Evolutionary conservation across 2,329 filamentous ascomycete genomes (phyloP), one percentile per base, ranked within the genome.

Genomic region (Sporothrix brasiliensis): DNA sequence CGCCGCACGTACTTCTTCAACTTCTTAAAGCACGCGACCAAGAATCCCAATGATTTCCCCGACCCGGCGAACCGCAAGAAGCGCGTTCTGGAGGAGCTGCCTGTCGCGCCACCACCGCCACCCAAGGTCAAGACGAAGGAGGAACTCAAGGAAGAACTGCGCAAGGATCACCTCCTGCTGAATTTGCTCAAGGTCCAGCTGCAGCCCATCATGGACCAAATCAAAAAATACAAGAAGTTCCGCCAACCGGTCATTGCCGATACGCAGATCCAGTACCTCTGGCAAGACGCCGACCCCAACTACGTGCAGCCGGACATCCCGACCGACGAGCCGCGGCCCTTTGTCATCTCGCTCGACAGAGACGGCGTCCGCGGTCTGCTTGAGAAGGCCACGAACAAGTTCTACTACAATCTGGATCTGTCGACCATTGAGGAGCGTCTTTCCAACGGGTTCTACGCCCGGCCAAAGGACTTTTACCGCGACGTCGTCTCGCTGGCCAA

Each of bases 171-270:
- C 65, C 89, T 94, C 73, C 88, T 90, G 13, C 85, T 98, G 69
- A 97, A 98, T 78, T 83, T 91, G 71, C 83, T 99, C 74, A 99
- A 98, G 82, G 89, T 97, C 52, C 85, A 91, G 68, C 88, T 99
- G 69, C 94, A 97, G 79, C 93, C 92, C 1, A 92, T 98, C 75
- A 97, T 99, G 93, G 94, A 99, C 75, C 93, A 97, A 80, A 92
- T 99, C 77, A 95, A 97, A 79, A 93, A 91, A 78, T 97, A 97
- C 81, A 92, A 91, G 78, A 93, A 93, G 75, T 98, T 98, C 81
- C 87, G 93, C 72, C 88, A 89, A 69, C 90, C 92, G 0, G 88
- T 92, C 54, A 90, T 99, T 72, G 88, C 92, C 1, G 89, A 92
- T 67, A 79, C 81, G 13, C 86, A 89, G 73, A 93, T 96, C 71